Percentiles rank a stretch among this genome's conserved stretches.
Conservation (phyloP, 306 rosid species). For the Neltuma alba region DNA sequence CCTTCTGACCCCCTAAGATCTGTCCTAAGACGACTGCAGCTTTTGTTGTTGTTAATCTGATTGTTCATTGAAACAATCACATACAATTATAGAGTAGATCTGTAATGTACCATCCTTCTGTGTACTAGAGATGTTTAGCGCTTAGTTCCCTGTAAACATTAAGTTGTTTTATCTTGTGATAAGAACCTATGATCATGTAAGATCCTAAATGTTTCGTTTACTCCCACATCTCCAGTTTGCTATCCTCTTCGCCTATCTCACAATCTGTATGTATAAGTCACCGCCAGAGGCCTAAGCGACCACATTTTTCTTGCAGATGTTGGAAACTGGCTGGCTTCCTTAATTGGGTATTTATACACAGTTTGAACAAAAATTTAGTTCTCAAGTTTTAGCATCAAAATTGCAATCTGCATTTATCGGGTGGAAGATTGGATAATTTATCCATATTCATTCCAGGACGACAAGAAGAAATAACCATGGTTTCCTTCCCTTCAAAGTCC, state of each 20-base stretch:
- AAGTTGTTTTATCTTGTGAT: slow-evolving; percentile 68
- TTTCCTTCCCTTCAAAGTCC: slow-evolving; percentile 59
- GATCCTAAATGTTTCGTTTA: slow-evolving; percentile 34
- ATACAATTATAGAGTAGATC: slow-evolving; percentile 64
- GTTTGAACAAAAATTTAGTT: slow-evolving; percentile 26
- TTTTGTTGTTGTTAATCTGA: slow-evolving; percentile 62
- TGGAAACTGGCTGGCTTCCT: slow-evolving; percentile 19
- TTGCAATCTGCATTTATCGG: slow-evolving; percentile 30
- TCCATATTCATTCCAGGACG: slow-evolving; percentile 20
- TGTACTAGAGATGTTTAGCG: slow-evolving; percentile 58
- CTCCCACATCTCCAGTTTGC: not conserved
- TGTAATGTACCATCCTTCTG: slow-evolving; percentile 56
- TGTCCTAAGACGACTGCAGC: slow-evolving; percentile 55
- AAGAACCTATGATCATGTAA: slow-evolving; percentile 44
- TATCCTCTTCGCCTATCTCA: not conserved
- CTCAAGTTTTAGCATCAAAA: slow-evolving; percentile 35
- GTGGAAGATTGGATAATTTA: slow-evolving; percentile 31
- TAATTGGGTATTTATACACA: slow-evolving; percentile 9
- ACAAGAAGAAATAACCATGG: slow-evolving; percentile 23
- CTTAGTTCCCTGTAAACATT: slow-evolving; percentile 51
- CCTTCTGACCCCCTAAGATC: slow-evolving; percentile 58
- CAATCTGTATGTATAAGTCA: not conserved
- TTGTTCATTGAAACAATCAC: slow-evolving; percentile 63
- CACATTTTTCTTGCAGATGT: slow-evolving; percentile 4
- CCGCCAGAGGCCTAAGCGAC: not conserved